Percentiles rank a stretch among this genome's conserved stretches.
phyloP scores from a whole-genome alignment of 176 grass and related monocot genomes.

The maize (Zea mays) region Zm-B73-REFERENCE-NAM-5.0 NC_050103.1:173541001-173541500 shows the following conservation, averaged over 20 bases:
- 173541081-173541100: constrained; percentile 3
- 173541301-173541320: constrained; percentile 16
- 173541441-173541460: no score
- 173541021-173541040: not conserved
- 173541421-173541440: no score
- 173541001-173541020: constrained; percentile 34
- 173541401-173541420: no score
- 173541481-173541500: no score
- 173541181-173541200: constrained; percentile 21
- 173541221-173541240: not conserved
- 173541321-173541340: not conserved
- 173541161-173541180: constrained; percentile 28
- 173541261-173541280: constrained; percentile 32
- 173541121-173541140: not conserved
- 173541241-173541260: constrained; percentile 30
- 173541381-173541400: no score
- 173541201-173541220: constrained; percentile 17
- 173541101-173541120: not conserved
- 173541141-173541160: not conserved
- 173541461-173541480: no score
- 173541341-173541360: not conserved
- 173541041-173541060: not conserved
- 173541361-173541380: no score
- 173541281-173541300: constrained; percentile 19
- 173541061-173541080: not conserved